These are phyloP conservation scores for Chlamydomonas reinhardtii DNA, from an alignment of 163 green algal genomes.

Conservation along the genomic window DNA sequence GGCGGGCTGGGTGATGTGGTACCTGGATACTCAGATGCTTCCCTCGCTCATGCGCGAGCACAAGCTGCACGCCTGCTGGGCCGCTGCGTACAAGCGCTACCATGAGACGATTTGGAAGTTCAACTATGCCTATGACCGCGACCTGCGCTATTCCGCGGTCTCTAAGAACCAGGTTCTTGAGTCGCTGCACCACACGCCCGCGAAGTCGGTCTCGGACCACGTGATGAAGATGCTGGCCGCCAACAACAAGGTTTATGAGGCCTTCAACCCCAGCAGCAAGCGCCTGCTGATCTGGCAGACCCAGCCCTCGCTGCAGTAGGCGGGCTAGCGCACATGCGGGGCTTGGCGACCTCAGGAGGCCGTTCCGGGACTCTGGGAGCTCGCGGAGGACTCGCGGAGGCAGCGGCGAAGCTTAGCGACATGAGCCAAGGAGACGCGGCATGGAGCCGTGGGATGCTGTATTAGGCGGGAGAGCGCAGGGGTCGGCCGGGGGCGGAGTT, in stretches of 20 bases:
- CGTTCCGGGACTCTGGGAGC: too few relatives aligned
- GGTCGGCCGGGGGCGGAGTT: not conserved
- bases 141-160: slow-evolving; percentile 72
- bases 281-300: slow-evolving; percentile 75
- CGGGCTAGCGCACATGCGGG: not conserved
- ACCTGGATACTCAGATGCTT: slow-evolving; percentile 69
- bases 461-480: too few relatives aligned
- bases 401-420: slow-evolving; percentile 31
- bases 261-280: slow-evolving; percentile 76
- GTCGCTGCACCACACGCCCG: slow-evolving; percentile 70
- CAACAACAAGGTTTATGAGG: slow-evolving; percentile 78
- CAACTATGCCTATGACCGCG: slow-evolving; percentile 74
- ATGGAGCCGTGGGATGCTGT: not conserved
- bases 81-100: slow-evolving; percentile 68
- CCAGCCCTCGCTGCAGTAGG: slow-evolving; percentile 68
- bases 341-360: not conserved
- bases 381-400: too few relatives aligned
- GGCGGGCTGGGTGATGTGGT: slow-evolving; percentile 61
- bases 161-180: slow-evolving; percentile 72
- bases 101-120: slow-evolving; percentile 77
- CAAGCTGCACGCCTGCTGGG: slow-evolving; percentile 74
- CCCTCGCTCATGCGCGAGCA: slow-evolving; percentile 72
- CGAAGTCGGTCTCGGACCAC: slow-evolving; percentile 67
- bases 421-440: slow-evolving; percentile 2
- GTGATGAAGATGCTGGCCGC: slow-evolving; percentile 69